Base-by-base conservation (phyloP, 2,329 filamentous ascomycete genomes). In the Trichoderma sp. region DNA sequence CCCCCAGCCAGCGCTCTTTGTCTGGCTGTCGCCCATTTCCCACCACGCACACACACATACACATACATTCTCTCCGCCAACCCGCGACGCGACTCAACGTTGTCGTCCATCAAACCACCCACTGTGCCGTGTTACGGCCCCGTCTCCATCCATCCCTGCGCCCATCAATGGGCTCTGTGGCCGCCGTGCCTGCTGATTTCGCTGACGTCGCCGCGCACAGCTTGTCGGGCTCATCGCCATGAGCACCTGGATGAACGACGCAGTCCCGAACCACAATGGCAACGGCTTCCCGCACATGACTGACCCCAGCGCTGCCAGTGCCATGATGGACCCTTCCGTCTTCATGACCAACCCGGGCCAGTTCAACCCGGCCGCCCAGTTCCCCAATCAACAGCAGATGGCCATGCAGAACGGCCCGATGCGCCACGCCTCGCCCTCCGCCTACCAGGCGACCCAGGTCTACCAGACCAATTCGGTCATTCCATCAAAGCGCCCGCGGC, bases 401-500 rank as follows among this genome's bases (percentile, higher is more conserved):
- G 78, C 78, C 74, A 90, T 94, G 85, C 91, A 91, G 76, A 95
- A 94, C 81, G 90, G 91, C 79, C 87, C 84, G 73, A 89, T 91
- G 82, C 91, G 92, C 83, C 93, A 92, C 78, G 88, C 88, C 67
- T 93, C 92, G 62, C 90, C 91, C 51, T 88, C 77, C 50, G 91
- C 90, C 73, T 69, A 69, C 28, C 67, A 67, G 64, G 68, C 63
- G 26, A 65, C 61, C 51, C 68, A 66, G 62, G 85, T 87, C 73
- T 96, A 94, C 81, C 90, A 93, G 75, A 92, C 92, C 71, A 94
- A 91, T 78, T 84, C 90, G 55, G 88, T 96, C 73, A 89, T 97
- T 70, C 94, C 94, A 66, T 94, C 93, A 24, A 99, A 98, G 80
- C 88, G 95, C 73, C 86, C 91, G 62, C 86, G 91, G 54, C 90